Conservation (phyloP, 768 basidiomycete genomes). For the Auriscalpium microsporum region DNA sequence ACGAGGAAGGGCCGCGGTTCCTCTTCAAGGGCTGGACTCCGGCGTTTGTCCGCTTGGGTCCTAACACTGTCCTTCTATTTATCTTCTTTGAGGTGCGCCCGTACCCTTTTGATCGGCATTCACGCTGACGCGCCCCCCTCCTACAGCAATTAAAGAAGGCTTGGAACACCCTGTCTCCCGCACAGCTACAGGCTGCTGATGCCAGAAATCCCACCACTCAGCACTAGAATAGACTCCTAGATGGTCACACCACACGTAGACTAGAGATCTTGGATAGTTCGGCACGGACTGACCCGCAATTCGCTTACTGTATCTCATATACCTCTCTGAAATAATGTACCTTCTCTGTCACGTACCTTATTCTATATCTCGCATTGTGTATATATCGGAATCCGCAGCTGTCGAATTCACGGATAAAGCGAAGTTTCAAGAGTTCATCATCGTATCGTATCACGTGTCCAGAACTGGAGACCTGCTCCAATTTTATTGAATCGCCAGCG, state of each 20-base stretch:
- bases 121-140: not conserved
- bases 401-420: too few relatives aligned
- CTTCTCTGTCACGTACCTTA: too few relatives aligned
- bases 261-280: not conserved
- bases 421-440: too few relatives aligned
- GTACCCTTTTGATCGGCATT: not conserved
- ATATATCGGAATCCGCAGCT: too few relatives aligned
- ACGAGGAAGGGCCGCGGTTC: constrained; percentile 67
- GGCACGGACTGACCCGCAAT: too few relatives aligned
- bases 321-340: too few relatives aligned
- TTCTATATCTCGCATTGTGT: too few relatives aligned
- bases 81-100: constrained; percentile 71
- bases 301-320: too few relatives aligned
- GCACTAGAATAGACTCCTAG: not conserved
- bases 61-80: constrained; percentile 79
- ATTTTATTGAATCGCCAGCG: too few relatives aligned
- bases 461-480: too few relatives aligned
- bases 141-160: constrained; percentile 61
- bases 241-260: not conserved
- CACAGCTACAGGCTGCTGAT: too few relatives aligned
- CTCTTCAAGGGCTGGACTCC: constrained; percentile 89
- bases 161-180: constrained; percentile 31
- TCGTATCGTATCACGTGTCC: too few relatives aligned
- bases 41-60: constrained; percentile 75
- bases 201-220: not conserved